Evolutionary conservation across 2,329 filamentous ascomycete species (phyloP).

Genomic region (Fusarium nanum): DNA sequence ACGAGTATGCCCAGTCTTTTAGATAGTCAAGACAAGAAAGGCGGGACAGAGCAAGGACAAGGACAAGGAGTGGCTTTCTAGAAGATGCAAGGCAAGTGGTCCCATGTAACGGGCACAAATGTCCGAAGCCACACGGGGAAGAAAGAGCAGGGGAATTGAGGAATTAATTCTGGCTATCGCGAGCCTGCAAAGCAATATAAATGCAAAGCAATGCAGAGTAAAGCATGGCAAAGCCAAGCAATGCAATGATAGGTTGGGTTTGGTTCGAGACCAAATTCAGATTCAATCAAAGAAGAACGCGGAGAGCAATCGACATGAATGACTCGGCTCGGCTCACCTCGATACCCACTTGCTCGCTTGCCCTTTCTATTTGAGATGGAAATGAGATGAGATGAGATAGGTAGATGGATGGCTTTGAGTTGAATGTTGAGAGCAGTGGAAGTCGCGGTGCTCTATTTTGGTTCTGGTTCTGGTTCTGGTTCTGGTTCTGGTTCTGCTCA

Average conservation of each 20-base stretch:
- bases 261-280: slow-evolving; percentile 21
- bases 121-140: slow-evolving; percentile 19
- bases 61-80: slow-evolving; percentile 37
- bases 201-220: slow-evolving; percentile 19
- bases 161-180: slow-evolving; percentile 42
- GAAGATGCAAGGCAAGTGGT: slow-evolving; percentile 40
- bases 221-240: not conserved
- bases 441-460: slow-evolving; percentile 27
- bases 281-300: slow-evolving; percentile 42
- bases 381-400: not conserved
- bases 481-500: slow-evolving; percentile 7
- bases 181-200: slow-evolving; percentile 33
- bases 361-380: slow-evolving; percentile 21
- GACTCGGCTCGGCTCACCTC: slow-evolving; percentile 50
- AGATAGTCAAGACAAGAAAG: not conserved
- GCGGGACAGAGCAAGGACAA: slow-evolving; percentile 11
- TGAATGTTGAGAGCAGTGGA: slow-evolving; percentile 21
- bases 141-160: slow-evolving; percentile 36
- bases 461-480: slow-evolving; percentile 5
- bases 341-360: slow-evolving; percentile 43
- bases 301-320: slow-evolving; percentile 49
- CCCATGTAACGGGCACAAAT: slow-evolving; percentile 32
- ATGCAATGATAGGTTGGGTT: slow-evolving; percentile 38
- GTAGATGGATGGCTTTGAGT: not conserved
- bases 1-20: not conserved